Base-by-base conservation (phyloP, 495 filamentous ascomycete genomes). In the Penicillium mononematosum region DNA sequence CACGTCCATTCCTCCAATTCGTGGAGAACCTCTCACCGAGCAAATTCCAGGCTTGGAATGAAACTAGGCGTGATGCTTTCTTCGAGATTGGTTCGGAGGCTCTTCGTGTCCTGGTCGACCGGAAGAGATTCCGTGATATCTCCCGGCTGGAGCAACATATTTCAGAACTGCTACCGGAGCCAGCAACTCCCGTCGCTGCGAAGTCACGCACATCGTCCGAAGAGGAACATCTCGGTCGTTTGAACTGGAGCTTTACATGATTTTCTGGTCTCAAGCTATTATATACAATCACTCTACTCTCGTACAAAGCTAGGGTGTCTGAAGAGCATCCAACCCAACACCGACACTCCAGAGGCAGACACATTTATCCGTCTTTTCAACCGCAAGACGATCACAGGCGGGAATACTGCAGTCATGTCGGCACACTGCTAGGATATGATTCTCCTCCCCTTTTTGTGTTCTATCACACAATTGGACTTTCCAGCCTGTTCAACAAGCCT, bases 21-120 rank as follows among this genome's bases (percentile, higher is more conserved):
- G 56, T 70, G 45, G 56, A 61, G 14, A 44, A 32, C 3, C 19
- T 69, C 4, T 59, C 62, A 11, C 43, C 53, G 8, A 52, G 27
- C 19, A 51, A 58, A 41, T 42, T 65, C 24, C 58, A 62, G n/a
- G 31, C 61, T 8, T 71, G 56, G 63, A 55, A 48, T 19, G 48
- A 65, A 12, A 4, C 24, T 9, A 58, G 63, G 19, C 68, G 63
- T 19, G 70, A 69, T 43, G 53, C 53, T 27, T 61, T 75, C 39
- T 60, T 75, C 34, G 55, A 60, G 0, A 61, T 66, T n/a, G 58
- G 68, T 12, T 71, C 71, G 34, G 67, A 75, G 27, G 75, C 69
- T 2, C 66, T 79, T 16, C 69, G 68, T 14, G 50, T 76, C 20
- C 53, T 77, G 31, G 58, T 71, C 14, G 74, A 77, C 16, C 62